Base-by-base conservation (phyloP, 495 filamentous ascomycete species). In the Cairneyella variabilis region DNA sequence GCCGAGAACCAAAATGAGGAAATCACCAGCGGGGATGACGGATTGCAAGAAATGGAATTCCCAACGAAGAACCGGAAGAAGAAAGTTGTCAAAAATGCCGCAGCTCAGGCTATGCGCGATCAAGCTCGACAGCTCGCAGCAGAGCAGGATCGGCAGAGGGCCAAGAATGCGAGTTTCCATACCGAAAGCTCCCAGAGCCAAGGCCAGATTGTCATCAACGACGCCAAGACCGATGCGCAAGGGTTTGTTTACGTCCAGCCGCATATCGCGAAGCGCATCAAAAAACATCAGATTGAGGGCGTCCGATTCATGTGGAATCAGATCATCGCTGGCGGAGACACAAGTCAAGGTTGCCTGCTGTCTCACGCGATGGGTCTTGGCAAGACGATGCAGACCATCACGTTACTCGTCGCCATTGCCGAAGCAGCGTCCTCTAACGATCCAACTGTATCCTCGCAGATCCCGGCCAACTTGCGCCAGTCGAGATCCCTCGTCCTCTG, bases 291-390 rank as follows among this genome's bases (percentile, higher is more conserved):
- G 57, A 69, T 84, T 56, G 60, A 76, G 1, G 91, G 92, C 3
- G 80, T 96, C 43, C 83, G 86, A 18, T 96, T 96, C 68, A 77
- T 97, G 78, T 97, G 91, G 90, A 80, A 88, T 53, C 85, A 95
- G 53, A 64, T 96, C 21, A 83, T 62, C 14, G 30, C 51, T 22
- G 12, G 16, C 8, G 34, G 14, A 3, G 60, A 66, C 18, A 39
- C 20, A 3, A 71, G 71, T 21, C 82, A 87, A 64, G 91, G 91
- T 5, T 95, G 89, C 60, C 72, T 97, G 2, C 77, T 97, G 25
- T 89, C 91, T 2, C 91, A 96, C 64, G 89, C 89, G 1, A 96
- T 96, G 92, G 91, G 91, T 2, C 68, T 97, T 14, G 91, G 91
- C 12, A 97, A 97, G 68, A 96, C 92, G 0, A 88, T 96, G 81